Evolutionary conservation across 129 eudicot genomes (phyloP), one percentile per base, ranked within the genome.

Genomic region (Flaveria linearis): DNA sequence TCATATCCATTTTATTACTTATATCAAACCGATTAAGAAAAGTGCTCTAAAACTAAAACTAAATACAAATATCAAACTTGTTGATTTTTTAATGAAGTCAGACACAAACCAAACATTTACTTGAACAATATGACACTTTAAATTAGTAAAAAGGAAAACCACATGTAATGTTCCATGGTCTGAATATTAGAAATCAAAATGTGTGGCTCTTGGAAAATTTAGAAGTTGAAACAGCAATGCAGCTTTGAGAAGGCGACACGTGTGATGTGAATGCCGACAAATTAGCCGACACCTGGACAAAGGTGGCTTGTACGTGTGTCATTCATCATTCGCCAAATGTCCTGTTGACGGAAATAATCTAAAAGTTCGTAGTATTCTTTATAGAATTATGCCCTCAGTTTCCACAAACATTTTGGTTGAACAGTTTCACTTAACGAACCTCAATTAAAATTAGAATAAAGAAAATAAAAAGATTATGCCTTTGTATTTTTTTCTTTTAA

Each of bases 201-300:
- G 41, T 9, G 75, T 71, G 41, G 15, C 33, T 25, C 1, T 23
- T 15, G 45, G 39, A 33, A 33, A 42, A 14, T 41, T 47, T 3
- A 60, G 58, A 72, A 16, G 57, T 60, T 9, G 45, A 73, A 56
- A 14, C 28, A 30, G 47, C 3, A 33, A 33, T 36, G 41, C 7
- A 5, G 41, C 41, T 3, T 61, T 63, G 33, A 25, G 61, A 76
- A 11, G 56, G 12, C 25, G 80, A 68, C 75, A 77, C 58, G 75
- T 77, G 75, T 55, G 1, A 42, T 25, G 45, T 52, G 47, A 58
- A 77, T 25, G 25, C 41, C 60, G 61, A 23, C 23, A 68, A 68
- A 68, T 65, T 9, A 23, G 22, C 16, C 16, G 74, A 52, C 73
- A 66, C 81, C 53, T 77, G 58, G 26, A 25, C 26, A 51, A 22